phyloP scores from a whole-genome alignment of 192 early-diverging fungal species.

The Dissophora ornata region DNA sequence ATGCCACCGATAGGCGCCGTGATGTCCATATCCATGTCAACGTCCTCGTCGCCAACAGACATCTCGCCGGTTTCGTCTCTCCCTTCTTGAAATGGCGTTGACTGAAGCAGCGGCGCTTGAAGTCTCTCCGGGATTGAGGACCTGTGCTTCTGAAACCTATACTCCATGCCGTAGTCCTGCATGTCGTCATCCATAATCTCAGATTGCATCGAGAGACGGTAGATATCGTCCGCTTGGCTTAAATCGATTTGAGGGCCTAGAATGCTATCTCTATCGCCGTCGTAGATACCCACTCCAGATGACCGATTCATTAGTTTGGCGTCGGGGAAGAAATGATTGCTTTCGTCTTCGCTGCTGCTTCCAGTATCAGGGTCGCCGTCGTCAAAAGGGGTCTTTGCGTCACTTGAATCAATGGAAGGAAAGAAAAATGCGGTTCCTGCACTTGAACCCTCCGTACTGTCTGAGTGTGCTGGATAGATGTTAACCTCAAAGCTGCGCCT shows the following conservation, averaged over 20 bases:
- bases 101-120: neutral
- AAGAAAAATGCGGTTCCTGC: neutral
- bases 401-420: neutral
- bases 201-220: neutral
- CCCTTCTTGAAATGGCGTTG: neutral
- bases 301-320: conserved; percentile 30
- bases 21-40: conserved; percentile 52
- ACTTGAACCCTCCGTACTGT: conserved; percentile 33
- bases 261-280: conserved; percentile 1
- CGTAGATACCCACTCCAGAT: conserved; percentile 25
- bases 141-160: conserved; percentile 24
- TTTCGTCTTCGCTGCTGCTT: conserved; percentile 45
- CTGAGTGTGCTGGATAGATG: conserved; percentile 20
- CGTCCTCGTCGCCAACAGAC: conserved; percentile 24
- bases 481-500: conserved; percentile 51
- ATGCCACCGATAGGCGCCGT: conserved; percentile 51
- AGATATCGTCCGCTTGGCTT: neutral
- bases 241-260: conserved; percentile 24
- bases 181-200: conserved; percentile 13
- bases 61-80: neutral
- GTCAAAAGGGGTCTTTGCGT: conserved; percentile 28
- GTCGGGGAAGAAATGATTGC: conserved; percentile 17
- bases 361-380: conserved; percentile 20
- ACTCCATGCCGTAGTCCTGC: conserved; percentile 30
- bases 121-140: conserved; percentile 23